Base-by-base conservation (phyloP, 805 yeast genomes). In the Geotrichum ghanense region DNA sequence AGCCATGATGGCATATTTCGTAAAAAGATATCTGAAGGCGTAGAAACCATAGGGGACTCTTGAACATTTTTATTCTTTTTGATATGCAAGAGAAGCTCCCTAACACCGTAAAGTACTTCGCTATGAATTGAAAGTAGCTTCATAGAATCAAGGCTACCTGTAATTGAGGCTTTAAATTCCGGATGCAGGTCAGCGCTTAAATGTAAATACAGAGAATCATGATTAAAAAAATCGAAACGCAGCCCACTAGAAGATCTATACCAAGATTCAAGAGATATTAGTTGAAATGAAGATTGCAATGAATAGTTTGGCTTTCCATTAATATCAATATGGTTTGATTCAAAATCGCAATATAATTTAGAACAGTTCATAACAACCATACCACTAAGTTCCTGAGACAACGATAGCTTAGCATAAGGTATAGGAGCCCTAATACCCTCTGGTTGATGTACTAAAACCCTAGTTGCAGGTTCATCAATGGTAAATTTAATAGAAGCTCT, bases 321-420 rank as follows among this genome's bases (percentile, higher is more conserved):
- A 14, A 43, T 44, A 2, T 39, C 39, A 1, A 52, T 37, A 41
- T 65, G 69, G 14, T 55, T 50, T 14, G 69, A 52, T 24, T 53
- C 57, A 22, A 64, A 24, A 41, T 58, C 57, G 35, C 66, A 58
- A 22, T 53, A 48, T 9, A 67, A 50, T 39, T 62, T 58, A 3
- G 62, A 54, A 25, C 66, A 59, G 2, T 60, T 53, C 3, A 61
- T 50, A 17, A 65, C 60, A 22, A 67, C 62, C 59, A 67, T 61
- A 23, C 62, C 47, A 20, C 53, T 49, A 7, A 31, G 37, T 12
- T 31, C 37, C 17, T 31, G 12, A n/a, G 37, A 31, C 12, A 45
- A 42, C 14, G 50, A 48, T 3, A n/a, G 12, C 3, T 40, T 45
- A 17, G 49, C 41, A 22, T 48, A 25, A 17, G 47, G 40, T 22